Evolutionary conservation across 2,329 filamentous ascomycete genomes (phyloP).

Genomic region (Chrysosporium keratinophilum): DNA sequence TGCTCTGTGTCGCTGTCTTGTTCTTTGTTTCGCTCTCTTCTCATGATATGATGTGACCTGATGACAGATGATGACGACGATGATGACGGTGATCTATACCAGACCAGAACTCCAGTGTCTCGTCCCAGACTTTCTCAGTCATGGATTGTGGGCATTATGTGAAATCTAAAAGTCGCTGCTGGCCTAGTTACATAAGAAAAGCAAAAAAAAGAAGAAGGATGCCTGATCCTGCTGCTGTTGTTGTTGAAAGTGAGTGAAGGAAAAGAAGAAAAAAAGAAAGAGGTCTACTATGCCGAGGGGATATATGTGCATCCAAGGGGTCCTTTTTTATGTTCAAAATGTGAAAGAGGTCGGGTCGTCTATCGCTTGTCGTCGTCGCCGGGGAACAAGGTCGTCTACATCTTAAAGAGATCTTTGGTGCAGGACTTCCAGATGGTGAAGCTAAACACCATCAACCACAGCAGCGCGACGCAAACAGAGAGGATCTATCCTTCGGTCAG

Average conservation of each 20-base stretch:
- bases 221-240: neutral
- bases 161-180: no score
- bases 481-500: conserved; percentile 9
- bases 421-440: conserved; percentile 15
- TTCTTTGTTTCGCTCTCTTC: neutral
- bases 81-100: no score
- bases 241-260: conserved; percentile 1
- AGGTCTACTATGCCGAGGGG: neutral
- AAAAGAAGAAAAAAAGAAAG: neutral
- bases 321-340: no score
- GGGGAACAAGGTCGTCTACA: conserved; percentile 2
- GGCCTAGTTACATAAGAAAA: neutral
- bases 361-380: neutral
- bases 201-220: neutral
- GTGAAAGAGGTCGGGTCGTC: neutral
- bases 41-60: no score
- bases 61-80: no score
- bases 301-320: neutral
- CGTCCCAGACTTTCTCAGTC: no score
- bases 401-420: conserved; percentile 15
- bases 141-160: no score
- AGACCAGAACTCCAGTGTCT: no score
- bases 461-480: conserved; percentile 10
- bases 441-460: conserved; percentile 15
- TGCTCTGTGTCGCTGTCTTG: neutral